A percentile compares a stretch with the other conserved stretches of the same genome.
Conservation (phyloP, 2,329 filamentous ascomycete species). For the Cladosporium colombiae region DNA sequence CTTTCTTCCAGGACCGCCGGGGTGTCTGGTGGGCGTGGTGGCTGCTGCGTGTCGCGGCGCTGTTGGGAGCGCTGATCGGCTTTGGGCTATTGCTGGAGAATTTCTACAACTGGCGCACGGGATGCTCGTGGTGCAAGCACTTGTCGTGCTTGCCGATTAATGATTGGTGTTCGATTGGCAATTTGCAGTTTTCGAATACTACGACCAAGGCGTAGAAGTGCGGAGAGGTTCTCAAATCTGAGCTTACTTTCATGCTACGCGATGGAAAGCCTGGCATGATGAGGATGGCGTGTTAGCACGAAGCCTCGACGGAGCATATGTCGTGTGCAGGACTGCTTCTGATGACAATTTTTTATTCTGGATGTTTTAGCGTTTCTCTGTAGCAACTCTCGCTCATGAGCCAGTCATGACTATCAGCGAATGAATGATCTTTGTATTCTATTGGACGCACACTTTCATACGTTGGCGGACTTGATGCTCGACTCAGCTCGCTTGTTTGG, state of each 20-base stretch:
- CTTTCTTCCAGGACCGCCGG: slow-evolving; percentile 90
- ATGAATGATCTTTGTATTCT: background rate
- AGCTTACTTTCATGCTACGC: background rate
- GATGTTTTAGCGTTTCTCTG: background rate
- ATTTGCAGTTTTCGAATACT: slow-evolving; percentile 37
- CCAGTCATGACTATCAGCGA: background rate
- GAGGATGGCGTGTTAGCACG: background rate
- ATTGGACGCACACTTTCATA: background rate
- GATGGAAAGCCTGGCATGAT: background rate
- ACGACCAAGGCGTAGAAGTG: background rate
- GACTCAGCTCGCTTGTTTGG: background rate
- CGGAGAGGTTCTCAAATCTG: background rate
- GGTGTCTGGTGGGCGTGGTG: slow-evolving; percentile 98
- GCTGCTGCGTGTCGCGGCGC: slow-evolving; percentile 75
- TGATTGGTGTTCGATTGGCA: slow-evolving; percentile 63
- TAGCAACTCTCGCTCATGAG: background rate
- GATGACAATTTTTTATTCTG: background rate
- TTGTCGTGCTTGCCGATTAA: slow-evolving; percentile 80
- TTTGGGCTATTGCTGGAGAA: slow-evolving; percentile 88
- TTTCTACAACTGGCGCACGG: slow-evolving; percentile 78
- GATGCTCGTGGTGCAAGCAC: slow-evolving; percentile 92
- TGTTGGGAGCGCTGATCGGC: slow-evolving; percentile 78
- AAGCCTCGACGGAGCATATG: background rate
- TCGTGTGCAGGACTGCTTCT: background rate
- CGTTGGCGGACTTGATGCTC: background rate